Evolutionary conservation across 208 protist species (phyloP), one percentile per base, ranked within the genome.

Genomic region (Trypanosoma melophagium): DNA sequence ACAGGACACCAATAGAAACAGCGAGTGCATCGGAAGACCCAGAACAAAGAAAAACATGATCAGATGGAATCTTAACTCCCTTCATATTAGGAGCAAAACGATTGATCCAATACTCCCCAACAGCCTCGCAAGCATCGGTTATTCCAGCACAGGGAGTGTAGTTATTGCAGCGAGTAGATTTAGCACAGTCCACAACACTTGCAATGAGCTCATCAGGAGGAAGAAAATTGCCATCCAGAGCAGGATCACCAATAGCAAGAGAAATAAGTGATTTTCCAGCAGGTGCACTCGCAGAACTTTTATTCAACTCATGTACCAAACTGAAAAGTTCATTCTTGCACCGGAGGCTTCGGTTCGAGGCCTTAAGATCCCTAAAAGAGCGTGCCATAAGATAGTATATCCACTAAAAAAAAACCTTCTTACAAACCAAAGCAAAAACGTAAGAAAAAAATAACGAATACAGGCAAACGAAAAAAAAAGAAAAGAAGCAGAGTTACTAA

Each of bases 1-100:
- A 78, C 17, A 98, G 49, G 8, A 76, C 90, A 3, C 65, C 74
- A 50, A 98, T 71, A 38, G 80, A 84, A 40, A 98, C 79, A 31
- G 95, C 79, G 21, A 98, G 74, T 16, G 86, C 95, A 49, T 96
- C 91, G 8, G 91, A 95, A 50, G 83, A 89, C 28, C 93, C 95
- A 10, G 76, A 87, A 0, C 84, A 81, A 55, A 97, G 74, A 60
- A 94, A 75, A 2, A 93, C 83, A 58, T 97, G 85, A 57, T 89
- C 63, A 38, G 31, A 9, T 1, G 52, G 47, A 38, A 79, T 38
- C 21, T 17, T 17, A n/a, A n/a, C n/a, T 7, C 1, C 35, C 17
- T 59, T 59, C 31, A 45, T 59, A 13, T 47, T 56, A 12, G 68
- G 53, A 21, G 54, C 76, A 45, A 76, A 74, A 24, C 31, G 66